Evolutionary conservation across 1,139 yeast species (phyloP), one percentile per base, ranked within the genome.

Genomic region (Taphrina populina): DNA sequence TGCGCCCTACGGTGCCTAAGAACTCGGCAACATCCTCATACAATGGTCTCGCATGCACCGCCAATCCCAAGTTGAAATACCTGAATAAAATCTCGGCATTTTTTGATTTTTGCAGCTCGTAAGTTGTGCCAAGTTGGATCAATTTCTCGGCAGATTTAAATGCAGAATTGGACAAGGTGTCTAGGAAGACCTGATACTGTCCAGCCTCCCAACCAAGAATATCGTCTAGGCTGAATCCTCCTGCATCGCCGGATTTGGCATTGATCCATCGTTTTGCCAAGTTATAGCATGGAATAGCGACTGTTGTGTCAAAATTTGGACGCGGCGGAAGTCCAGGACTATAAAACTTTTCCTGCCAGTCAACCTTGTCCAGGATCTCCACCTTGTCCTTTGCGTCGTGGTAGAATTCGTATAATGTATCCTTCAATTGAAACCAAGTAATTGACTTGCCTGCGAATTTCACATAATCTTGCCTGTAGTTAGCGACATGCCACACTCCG

Each of bases 1-100:
- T 88, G 74, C 96, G 79, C 20, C 96, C 96, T 24, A 88, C 94
- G 2, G 92, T 82, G 6, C 94, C 95, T 58, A 88, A 74, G 95
- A 95, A 88, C 56, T 80, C 78, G 5, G 94, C 88, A 47, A 86
- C 71, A 40, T 71, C 71, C 56, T 70, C 71, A 66, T 82, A 80
- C 6, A 69, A 63, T 20, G 29, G 39, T 5, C 10, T 29, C 23
- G 39, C 46, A 20, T 41, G 45, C 44, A 51, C 33, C 13, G 35
- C 37, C 7, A 60, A 37, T 4, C 72, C 71, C 56, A 88, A 74
- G 59, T 81, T 73, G 69, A 76, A 86, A 83, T 88, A 84, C 68
- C 95, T 78, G 70, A 83, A 84, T 52, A 83, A 74, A 47, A 88
- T 85, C 69, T 88, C 96, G 0, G 95, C 86, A 68, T 88, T 88